Percentiles rank a stretch among this genome's conserved stretches.
Evolutionary conservation across 495 filamentous ascomycete species (phyloP).

Genomic region (Jackrogersella multiformis): DNA sequence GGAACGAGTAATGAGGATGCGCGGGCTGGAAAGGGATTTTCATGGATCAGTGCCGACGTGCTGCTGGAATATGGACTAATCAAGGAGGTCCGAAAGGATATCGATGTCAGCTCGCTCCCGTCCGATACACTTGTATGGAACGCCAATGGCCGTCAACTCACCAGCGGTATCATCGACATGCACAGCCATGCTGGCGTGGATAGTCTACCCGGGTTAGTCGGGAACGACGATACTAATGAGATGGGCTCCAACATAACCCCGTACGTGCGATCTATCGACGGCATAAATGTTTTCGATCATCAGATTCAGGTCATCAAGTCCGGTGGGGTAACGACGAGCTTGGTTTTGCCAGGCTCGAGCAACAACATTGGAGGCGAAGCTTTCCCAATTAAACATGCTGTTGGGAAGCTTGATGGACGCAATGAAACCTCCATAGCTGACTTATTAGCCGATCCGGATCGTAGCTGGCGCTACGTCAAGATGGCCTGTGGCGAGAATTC

Average conservation of each 20-base stretch:
- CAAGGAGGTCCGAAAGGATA: constrained; percentile 50
- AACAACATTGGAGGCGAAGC: constrained; percentile 77
- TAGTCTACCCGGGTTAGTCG: constrained; percentile 52
- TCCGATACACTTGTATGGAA: constrained; percentile 56
- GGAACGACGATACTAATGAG: constrained; percentile 63
- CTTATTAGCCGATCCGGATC: constrained; percentile 59
- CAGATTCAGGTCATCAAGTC: constrained; percentile 70
- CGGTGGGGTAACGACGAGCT: constrained; percentile 71
- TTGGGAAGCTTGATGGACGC: constrained; percentile 57
- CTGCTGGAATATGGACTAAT: constrained; percentile 61
- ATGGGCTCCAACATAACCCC: constrained; percentile 62
- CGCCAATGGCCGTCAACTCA: constrained; percentile 66
- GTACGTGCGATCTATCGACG: constrained; percentile 67
- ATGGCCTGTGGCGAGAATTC: constrained; percentile 78
- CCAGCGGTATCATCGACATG: constrained; percentile 73
- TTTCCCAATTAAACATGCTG: constrained; percentile 68
- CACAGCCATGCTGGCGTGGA: constrained; percentile 67
- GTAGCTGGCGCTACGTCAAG: constrained; percentile 69
- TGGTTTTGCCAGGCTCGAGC: constrained; percentile 70
- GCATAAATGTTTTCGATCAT: constrained; percentile 58
- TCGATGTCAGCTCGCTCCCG: constrained; percentile 45
- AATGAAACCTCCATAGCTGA: constrained; percentile 62
- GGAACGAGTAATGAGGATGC: constrained; percentile 54
- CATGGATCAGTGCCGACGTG: constrained; percentile 57
- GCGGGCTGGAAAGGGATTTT: constrained; percentile 55